Evolutionary conservation across 352 stramenopile species (phyloP).

Genomic region (Phytophthora cajani): DNA sequence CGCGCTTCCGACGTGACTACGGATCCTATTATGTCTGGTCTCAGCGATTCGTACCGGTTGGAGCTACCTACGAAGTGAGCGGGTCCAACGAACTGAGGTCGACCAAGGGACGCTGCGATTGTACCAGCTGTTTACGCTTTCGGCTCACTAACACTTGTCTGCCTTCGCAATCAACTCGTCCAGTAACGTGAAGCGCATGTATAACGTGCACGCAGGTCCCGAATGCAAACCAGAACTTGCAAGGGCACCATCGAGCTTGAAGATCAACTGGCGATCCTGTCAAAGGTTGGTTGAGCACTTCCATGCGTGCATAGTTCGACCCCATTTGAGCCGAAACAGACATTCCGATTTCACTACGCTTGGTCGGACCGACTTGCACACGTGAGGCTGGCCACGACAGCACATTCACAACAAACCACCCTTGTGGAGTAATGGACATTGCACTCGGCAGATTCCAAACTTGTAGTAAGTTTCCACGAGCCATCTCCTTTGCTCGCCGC

Average conservation of each 20-base stretch:
- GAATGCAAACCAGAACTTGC: neutral
- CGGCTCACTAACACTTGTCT: neutral
- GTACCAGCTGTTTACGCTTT: neutral
- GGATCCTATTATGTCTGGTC: neutral
- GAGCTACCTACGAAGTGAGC: neutral
- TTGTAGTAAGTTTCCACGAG: neutral
- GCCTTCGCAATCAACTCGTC: neutral
- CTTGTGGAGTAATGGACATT: neutral
- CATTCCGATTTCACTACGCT: neutral
- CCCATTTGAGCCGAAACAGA: conserved; percentile 1
- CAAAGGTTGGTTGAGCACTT: neutral
- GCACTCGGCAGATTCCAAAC: neutral
- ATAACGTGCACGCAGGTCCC: neutral
- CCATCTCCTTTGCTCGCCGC: neutral
- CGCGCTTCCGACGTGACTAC: neutral
- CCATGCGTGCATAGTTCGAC: neutral
- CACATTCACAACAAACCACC: neutral
- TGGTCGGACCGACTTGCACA: neutral
- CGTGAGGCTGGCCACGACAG: neutral
- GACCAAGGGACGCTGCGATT: neutral
- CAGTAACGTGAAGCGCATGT: neutral
- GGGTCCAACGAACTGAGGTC: neutral
- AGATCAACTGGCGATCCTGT: neutral
- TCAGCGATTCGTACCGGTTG: neutral
- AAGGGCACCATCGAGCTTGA: neutral